A percentile compares a stretch with the other conserved stretches of the same genome.
These are phyloP conservation scores for Posidonia australis DNA, from an alignment of 106 monocot genomes.

Conservation along the genomic window DNA sequence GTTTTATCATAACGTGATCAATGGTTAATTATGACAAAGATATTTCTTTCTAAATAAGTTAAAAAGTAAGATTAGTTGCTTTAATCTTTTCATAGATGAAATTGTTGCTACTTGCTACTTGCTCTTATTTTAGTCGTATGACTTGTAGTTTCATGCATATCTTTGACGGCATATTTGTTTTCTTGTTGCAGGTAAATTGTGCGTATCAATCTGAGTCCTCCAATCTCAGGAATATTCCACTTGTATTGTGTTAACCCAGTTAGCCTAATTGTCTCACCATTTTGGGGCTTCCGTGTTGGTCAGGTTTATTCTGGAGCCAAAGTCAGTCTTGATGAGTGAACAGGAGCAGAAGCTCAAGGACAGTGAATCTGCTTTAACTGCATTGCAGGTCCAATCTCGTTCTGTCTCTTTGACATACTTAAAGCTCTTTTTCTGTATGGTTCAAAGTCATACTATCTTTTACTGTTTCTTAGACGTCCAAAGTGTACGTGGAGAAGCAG, in stretches of 20 bases:
- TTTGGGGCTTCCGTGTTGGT: not conserved
- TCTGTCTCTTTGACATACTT: not conserved
- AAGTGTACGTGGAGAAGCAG: conserved; percentile 79
- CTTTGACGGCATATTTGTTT: not conserved
- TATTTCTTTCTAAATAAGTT: too few relatives aligned
- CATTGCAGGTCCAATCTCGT: conserved; percentile 40
- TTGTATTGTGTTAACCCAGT: not conserved
- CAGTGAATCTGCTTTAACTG: conserved; percentile 59
- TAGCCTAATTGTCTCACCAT: not conserved
- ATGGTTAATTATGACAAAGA: too few relatives aligned
- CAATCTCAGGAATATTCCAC: not conserved
- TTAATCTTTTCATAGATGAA: too few relatives aligned
- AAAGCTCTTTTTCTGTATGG: not conserved
- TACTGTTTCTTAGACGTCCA: conserved; percentile 42
- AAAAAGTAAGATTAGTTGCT: too few relatives aligned
- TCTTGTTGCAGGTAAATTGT: conserved; percentile 14
- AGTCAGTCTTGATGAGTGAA: conserved; percentile 45
- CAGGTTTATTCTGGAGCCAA: conserved; percentile 88
- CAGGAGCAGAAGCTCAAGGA: conserved; percentile 83
- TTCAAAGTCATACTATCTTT: not conserved
- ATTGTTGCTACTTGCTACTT: too few relatives aligned
- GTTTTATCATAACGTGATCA: too few relatives aligned
- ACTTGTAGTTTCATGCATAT: not conserved
- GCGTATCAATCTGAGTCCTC: conserved; percentile 1
- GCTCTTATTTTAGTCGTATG: too few relatives aligned